Evolutionary conservation across 1,284 basidiomycete species (phyloP), one percentile per base, ranked within the genome.

Genomic region (Ceratobasidium sp.): DNA sequence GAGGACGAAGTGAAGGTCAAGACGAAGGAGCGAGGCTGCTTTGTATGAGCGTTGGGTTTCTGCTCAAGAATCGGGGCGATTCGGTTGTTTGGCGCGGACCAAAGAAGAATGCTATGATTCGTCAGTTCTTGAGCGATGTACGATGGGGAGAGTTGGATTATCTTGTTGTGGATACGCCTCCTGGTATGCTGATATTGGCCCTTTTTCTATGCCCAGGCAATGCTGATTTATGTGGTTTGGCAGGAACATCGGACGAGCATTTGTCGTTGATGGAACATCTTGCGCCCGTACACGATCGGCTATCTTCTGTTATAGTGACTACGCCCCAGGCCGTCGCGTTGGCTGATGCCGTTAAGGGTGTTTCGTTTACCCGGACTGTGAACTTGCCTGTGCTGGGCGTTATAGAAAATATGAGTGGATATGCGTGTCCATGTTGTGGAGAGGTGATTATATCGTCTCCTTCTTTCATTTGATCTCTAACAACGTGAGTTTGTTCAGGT

Each of bases 91-190:
- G 98, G 98, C 88, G 98, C 81, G 98, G 98, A 0, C 98, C 98
- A 49, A 99, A 99, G 90, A 99, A 99, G 90, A 98, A 98, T 83
- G 98, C 96, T 66, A 99, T 99, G 98, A 99, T 99, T 83, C 89
- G 97, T 82, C 98, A 99, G 87, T 99, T 99, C 84, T 86, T 99
- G 84, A 93, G 92, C 82, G 97, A 99, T 83, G 98, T 99, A 13
- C 87, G 96, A 79, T 99, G 98, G 98, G 97, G 97, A 69, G 93
- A 96, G 63, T 87, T 99, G 79, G 98, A 99, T 86, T 99, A 97
- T 87, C 88, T 99, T 68, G 92, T 99, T 73, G 94, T 99, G 78
- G 98, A 99, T 85, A 99, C 98, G 5, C 98, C 97, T 7, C 97
- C 97, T 82, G 97, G 97, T 96, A 81, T 82, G 92, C 4, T 33